Evolutionary conservation across 805 yeast species (phyloP).

Genomic region (Grigorovia transvaalensis): DNA sequence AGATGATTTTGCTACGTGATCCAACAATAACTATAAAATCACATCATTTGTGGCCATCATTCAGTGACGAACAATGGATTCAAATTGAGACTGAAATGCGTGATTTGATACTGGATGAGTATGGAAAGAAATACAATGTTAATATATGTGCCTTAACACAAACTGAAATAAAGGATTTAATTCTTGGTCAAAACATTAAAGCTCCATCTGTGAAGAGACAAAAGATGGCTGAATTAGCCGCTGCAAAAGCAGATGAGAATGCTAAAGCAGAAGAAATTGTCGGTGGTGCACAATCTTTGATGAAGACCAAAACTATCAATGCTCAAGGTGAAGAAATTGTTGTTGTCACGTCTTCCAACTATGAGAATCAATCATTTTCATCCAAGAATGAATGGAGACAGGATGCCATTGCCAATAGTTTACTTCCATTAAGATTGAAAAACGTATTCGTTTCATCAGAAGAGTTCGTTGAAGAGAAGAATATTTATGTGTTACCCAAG

Average conservation of each 20-base stretch:
- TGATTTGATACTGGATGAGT: slow-evolving; percentile 77
- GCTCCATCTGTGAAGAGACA: slow-evolving; percentile 86
- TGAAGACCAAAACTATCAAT: slow-evolving; percentile 73
- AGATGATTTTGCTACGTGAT: slow-evolving; percentile 66
- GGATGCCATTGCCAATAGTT: slow-evolving; percentile 69
- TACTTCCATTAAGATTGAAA: slow-evolving; percentile 62
- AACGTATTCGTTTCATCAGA: slow-evolving; percentile 65
- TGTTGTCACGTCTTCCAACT: slow-evolving; percentile 83
- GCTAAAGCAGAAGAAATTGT: slow-evolving; percentile 32
- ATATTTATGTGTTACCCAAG: slow-evolving; percentile 72
- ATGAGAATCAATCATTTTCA: slow-evolving; percentile 73
- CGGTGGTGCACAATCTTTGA: slow-evolving; percentile 49
- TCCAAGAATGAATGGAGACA: slow-evolving; percentile 88
- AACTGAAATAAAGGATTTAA: slow-evolving; percentile 85
- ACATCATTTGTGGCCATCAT: slow-evolving; percentile 90
- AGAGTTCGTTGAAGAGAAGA: slow-evolving; percentile 45
- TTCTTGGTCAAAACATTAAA: slow-evolving; percentile 84
- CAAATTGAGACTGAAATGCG: slow-evolving; percentile 79
- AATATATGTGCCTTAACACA: slow-evolving; percentile 83
- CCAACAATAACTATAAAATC: slow-evolving; percentile 55
- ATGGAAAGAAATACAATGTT: slow-evolving; percentile 75
- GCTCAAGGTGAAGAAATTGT: slow-evolving; percentile 95
- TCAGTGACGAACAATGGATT: slow-evolving; percentile 84
- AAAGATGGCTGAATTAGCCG: slow-evolving; percentile 67
- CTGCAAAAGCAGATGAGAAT: slow-evolving; percentile 27